Evolutionary conservation across 2,329 filamentous ascomycete genomes (phyloP).

Genomic region (Aschersonia sp.): DNA sequence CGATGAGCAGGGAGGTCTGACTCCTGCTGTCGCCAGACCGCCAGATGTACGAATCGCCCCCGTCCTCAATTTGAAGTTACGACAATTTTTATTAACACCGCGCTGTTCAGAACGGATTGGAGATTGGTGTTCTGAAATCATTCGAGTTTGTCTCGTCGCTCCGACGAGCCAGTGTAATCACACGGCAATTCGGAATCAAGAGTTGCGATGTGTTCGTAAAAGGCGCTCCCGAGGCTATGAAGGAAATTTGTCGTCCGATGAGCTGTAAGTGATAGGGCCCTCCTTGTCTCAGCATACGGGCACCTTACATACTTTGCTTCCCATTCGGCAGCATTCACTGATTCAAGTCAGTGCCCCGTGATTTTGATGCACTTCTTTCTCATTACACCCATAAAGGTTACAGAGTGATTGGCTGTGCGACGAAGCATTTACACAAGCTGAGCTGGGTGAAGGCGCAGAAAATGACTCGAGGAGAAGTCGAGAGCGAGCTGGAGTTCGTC

Average conservation of each 20-base stretch:
- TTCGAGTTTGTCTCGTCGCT: conserved; percentile 95
- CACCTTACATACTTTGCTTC: background rate
- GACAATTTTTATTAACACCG: conserved; percentile 4
- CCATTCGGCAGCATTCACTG: conserved; percentile 1
- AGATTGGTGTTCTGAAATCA: conserved; percentile 77
- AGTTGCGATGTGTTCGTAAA: conserved; percentile 88
- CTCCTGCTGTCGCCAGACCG: conserved; percentile 79
- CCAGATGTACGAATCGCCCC: conserved; percentile 32
- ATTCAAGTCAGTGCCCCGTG: conserved; percentile 47
- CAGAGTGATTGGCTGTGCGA: conserved; percentile 89
- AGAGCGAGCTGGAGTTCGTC: conserved; percentile 71
- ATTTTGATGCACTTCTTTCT: conserved; percentile 79
- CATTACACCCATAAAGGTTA: conserved; percentile 94
- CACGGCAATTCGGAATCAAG: conserved; percentile 72
- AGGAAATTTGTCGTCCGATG: conserved; percentile 73
- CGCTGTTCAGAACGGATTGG: conserved; percentile 38
- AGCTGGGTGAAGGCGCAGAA: conserved; percentile 93
- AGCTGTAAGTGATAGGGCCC: conserved; percentile 43
- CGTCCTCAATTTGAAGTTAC: conserved; percentile 6
- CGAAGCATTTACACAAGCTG: conserved; percentile 72
- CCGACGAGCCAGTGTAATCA: conserved; percentile 81
- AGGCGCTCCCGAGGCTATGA: conserved; percentile 92
- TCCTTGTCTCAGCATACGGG: background rate
- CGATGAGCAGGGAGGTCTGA: conserved; percentile 60
- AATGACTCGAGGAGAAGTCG: conserved; percentile 75